phyloP scores from a whole-genome alignment of 805 yeast species.

The Kodamaea nitidulidarum region DNA sequence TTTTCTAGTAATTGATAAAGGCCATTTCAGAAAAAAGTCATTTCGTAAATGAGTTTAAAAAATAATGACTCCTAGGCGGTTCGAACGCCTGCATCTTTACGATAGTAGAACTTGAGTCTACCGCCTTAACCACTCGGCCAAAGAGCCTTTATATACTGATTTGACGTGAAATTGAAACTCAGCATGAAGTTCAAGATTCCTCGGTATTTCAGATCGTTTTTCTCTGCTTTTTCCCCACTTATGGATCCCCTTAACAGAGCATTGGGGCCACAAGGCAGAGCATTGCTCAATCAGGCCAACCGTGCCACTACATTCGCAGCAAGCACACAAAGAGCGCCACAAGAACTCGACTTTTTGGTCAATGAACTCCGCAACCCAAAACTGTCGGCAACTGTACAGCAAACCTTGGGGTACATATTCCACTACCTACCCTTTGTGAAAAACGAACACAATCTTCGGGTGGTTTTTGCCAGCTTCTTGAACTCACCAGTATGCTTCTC shows the following conservation, averaged over 20 bases:
- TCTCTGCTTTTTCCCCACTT: background rate
- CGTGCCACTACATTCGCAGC: background rate
- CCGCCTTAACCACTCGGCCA: conserved; percentile 4
- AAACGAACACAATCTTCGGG: conserved; percentile 41
- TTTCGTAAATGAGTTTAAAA: background rate
- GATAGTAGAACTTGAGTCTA: conserved; percentile 3
- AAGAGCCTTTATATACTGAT: background rate
- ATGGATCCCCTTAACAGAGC: conserved; percentile 5
- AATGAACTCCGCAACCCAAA: conserved; percentile 42
- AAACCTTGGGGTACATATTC: conserved; percentile 43
- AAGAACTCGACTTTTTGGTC: conserved; percentile 46
- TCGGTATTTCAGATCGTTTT: conserved; percentile 1
- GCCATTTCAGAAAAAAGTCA: too few species aligned
- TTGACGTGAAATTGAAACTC: background rate
- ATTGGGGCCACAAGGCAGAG: conserved; percentile 7
- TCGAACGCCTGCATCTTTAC: conserved; percentile 4
- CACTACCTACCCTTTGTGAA: conserved; percentile 50
- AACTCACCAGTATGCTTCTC: conserved; percentile 39
- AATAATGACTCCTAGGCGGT: conserved; percentile 4
- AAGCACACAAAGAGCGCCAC: conserved; percentile 18
- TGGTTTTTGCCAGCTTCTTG: conserved; percentile 43
- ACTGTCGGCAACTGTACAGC: conserved; percentile 25
- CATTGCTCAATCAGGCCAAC: conserved; percentile 1
- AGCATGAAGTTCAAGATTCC: too few species aligned
- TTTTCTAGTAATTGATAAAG: too few species aligned